Base-by-base conservation (phyloP, 2,329 filamentous ascomycete species). In the Zymoseptoria ardabiliae region DNA sequence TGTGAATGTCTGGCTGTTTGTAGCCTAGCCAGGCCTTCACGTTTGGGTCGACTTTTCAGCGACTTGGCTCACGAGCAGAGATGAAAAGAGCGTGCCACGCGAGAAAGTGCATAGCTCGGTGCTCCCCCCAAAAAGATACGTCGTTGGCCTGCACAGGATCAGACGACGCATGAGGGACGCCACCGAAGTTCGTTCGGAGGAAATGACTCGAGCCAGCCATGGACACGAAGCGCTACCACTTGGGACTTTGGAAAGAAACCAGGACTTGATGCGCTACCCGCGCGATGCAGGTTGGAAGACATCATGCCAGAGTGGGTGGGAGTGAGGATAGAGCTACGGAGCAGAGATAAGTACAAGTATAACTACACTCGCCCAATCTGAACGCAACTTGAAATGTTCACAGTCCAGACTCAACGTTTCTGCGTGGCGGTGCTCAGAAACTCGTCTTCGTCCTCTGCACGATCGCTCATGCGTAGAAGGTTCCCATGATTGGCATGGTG, bases 1-100 rank as follows among this genome's bases (percentile, higher is more conserved):
- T 78, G 70, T 77, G 62, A 69, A 25, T 23, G 23, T 1, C n/a
- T 54, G 35, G 35, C 35, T 45, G 11, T 17, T 13, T 35, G 30
- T 23, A 23, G 22, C 5, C 25, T n/a, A 28, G 25, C 25, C 35
- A 13, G 4, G 1, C 17, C 17, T 45, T 17, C 35, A 3, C 11
- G 6, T n/a, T n/a, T 13, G 13, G 13, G 13, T 45, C 35, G 35
- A 45, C 35, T 45, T 45, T 2, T 4, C 35, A 45, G 35, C 35
- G 35, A n/a, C 35, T 45, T 45, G 35, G 35, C 35, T 45, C 13
- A 45, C 35, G 13, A n/a, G 35, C 35, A 45, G 11, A 13, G 17
- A n/a, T 4, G 35, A 28, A 28, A 8, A 28, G 25, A 28, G 4
- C 25, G 3, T 28, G 25, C 5, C 25, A 28, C 25, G 25, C 25